Base-by-base conservation (phyloP, 163 green algal genomes). In the Volvox carteri region DNA sequence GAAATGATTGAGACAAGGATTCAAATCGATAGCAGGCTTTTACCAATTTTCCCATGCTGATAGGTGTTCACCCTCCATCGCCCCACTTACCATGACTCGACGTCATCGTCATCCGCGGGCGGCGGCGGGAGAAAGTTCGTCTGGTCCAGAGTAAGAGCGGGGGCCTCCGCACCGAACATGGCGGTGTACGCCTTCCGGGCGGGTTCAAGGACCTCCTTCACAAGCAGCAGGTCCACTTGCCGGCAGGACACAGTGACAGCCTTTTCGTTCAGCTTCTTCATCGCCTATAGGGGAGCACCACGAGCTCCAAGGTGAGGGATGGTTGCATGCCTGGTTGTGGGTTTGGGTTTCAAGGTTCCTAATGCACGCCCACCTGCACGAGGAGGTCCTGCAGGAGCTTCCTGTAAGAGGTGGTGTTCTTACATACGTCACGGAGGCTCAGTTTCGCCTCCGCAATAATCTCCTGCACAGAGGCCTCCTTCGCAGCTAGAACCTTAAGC, bases 401-500 rank as follows among this genome's bases (percentile, higher is more conserved):
- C 76, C 93, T 94, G 93, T 99, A 99, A 46, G 88, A 80, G 48
- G 87, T 44, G 8, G 93, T 84, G 90, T 98, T 95, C 58, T 95
- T 95, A 42, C 92, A 94, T 30, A 97, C 91, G 6, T 95, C 89
- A 4, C 89, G 84, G 67, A 99, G 92, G 44, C 90, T 80, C 1
- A 78, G 42, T 25, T 96, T 93, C 4, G 96, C 95, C 74, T 96
- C 94, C 21, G 78, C 41, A 16, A 97, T 87, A 44, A 97, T 86
- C 67, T 95, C 93, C 90, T 97, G 92, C 70, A 98, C 95, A 30
- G 95, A 95, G 11, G 95, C 92, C 87, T 99, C 96, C 44, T 95
- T 93, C 35, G 98, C 96, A 56, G 96, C 92, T 58, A 99, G 94
- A n/a, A 99, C 94, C 90, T 97, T 97, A 19, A 99, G 86, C 5